These are phyloP conservation scores for Strobilomyces dryophilus DNA, from an alignment of 768 basidiomycete species.

Conservation along the genomic window DNA sequence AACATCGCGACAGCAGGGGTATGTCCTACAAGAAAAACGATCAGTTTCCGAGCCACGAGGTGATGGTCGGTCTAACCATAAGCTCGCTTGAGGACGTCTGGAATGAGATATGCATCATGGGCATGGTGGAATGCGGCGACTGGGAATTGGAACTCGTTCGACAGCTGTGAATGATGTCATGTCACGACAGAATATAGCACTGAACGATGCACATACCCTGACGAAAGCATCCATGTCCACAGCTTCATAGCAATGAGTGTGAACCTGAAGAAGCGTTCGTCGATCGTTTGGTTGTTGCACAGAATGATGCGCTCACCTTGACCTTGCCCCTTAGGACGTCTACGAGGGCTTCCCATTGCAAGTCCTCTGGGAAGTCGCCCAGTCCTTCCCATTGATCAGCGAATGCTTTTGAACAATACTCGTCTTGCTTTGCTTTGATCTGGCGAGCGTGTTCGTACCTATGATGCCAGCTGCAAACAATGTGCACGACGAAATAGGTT, in stretches of 20 bases:
- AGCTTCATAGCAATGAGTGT: conserved; percentile 55
- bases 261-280: conserved; percentile 30
- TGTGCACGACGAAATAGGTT: not conserved
- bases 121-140: conserved; percentile 78
- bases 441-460: conserved; percentile 62
- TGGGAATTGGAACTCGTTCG: conserved; percentile 79
- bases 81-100: conserved; percentile 64
- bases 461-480: not conserved
- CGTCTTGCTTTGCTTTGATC: conserved; percentile 65
- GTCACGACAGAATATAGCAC: not conserved
- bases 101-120: conserved; percentile 78
- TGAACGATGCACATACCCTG: conserved; percentile 40
- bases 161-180: conserved; percentile 38
- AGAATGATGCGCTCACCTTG: conserved; percentile 43
- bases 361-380: conserved; percentile 58
- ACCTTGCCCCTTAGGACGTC: conserved; percentile 72
- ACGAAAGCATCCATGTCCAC: conserved; percentile 67
- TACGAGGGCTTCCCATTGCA: conserved; percentile 68
- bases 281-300: not conserved
- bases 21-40: conserved; percentile 29
- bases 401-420: conserved; percentile 52
- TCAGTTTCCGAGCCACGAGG: not conserved
- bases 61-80: conserved; percentile 40
- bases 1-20: conserved; percentile 72
- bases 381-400: conserved; percentile 42